These are phyloP conservation scores for Pinus albicaulis DNA, from an alignment of 75 land plant genomes.

Conservation along the genomic window DNA sequence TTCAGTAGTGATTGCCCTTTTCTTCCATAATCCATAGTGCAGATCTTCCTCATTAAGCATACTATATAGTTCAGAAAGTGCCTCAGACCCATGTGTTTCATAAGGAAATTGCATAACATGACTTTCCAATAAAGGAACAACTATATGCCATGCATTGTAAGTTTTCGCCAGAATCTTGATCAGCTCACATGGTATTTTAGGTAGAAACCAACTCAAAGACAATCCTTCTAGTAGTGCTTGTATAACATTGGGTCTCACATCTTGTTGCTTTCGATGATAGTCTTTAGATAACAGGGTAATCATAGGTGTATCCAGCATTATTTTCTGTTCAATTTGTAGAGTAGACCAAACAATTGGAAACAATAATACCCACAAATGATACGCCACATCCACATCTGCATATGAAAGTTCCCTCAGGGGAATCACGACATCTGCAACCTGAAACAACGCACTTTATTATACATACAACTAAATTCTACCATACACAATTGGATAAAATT, in stretches of 20 bases:
- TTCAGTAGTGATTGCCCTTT: conserved; percentile 78
- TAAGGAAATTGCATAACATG: conserved; percentile 86
- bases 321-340: conserved; percentile 80
- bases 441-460: conserved; percentile 1
- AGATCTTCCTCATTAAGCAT: conserved; percentile 93
- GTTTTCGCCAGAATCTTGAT: conserved; percentile 97
- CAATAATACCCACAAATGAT: conserved; percentile 95
- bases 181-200: conserved; percentile 92
- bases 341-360: conserved; percentile 98
- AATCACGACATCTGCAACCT: conserved; percentile 85
- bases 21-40: conserved; percentile 92
- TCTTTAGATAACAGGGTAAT: conserved; percentile 85
- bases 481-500: background rate
- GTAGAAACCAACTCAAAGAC: conserved; percentile 88
- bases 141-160: conserved; percentile 95
- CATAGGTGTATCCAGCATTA: conserved; percentile 85
- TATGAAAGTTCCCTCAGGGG: conserved; percentile 88
- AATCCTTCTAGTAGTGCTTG: conserved; percentile 96
- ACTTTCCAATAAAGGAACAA: conserved; percentile 86
- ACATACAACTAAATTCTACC: background rate
- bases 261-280: conserved; percentile 89
- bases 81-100: conserved; percentile 84
- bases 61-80: conserved; percentile 91
- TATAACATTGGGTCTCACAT: conserved; percentile 89
- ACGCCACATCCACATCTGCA: conserved; percentile 90